phyloP scores from a whole-genome alignment of 108 stramenopile species.

The Bacterosira constricta region DNA sequence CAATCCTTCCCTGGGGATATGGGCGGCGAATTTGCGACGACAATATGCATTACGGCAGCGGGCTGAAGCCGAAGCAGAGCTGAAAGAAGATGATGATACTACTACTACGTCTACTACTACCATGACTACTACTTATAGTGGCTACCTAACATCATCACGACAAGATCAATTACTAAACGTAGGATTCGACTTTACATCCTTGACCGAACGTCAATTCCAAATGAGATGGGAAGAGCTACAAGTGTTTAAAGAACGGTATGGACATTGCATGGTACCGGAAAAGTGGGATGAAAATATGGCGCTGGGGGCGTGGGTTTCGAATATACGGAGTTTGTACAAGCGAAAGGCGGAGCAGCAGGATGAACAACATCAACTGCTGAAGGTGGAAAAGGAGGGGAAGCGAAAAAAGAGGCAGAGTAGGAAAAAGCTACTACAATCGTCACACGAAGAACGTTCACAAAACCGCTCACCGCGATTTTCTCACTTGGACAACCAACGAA shows the following conservation, averaged over 20 bases:
- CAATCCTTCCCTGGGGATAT: constrained; percentile 42
- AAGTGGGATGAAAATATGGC: constrained; percentile 44
- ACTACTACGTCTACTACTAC: too few relatives aligned
- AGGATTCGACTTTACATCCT: constrained; percentile 47
- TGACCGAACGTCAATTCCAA: constrained; percentile 46
- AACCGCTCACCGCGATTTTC: constrained; percentile 29
- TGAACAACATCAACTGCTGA: neutral
- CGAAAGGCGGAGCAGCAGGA: neutral
- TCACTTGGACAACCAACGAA: constrained; percentile 42
- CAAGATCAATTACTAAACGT: constrained; percentile 6
- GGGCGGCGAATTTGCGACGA: constrained; percentile 47
- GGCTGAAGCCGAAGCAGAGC: constrained; percentile 17
- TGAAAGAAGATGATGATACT: too few relatives aligned
- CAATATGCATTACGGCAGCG: constrained; percentile 36
- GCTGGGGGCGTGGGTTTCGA: constrained; percentile 48
- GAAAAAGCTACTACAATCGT: constrained; percentile 6
- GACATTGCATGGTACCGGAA: constrained; percentile 45
- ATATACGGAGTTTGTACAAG: constrained; percentile 44
- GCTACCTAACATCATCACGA: constrained; percentile 36
- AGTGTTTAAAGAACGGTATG: constrained; percentile 39
- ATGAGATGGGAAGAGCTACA: constrained; percentile 33
- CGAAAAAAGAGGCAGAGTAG: constrained; percentile 15
- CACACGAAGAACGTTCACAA: neutral
- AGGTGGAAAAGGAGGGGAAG: neutral
- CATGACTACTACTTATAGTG: constrained; percentile 34